Conservation (phyloP, 805 yeast genomes). For the Metschnikowia colocasiae region DNA sequence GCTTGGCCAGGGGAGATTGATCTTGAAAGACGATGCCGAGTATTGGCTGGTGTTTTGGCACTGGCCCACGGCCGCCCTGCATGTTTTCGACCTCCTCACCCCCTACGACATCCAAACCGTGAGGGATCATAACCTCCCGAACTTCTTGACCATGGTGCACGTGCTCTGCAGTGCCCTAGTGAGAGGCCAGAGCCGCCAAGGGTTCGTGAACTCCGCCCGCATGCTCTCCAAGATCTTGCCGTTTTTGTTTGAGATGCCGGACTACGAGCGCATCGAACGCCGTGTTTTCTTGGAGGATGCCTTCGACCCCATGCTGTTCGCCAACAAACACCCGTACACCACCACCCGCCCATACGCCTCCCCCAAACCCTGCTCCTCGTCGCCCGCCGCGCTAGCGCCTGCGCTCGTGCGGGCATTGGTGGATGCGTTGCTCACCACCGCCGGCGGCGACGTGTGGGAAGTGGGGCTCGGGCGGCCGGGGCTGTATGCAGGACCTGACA, state of each 20-base stretch:
- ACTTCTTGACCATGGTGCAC: conserved; percentile 53
- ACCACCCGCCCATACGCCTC: not conserved
- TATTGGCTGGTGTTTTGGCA: conserved; percentile 34
- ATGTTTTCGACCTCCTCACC: conserved; percentile 55
- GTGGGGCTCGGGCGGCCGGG: conserved; percentile 63
- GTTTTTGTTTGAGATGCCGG: conserved; percentile 53
- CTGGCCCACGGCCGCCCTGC: conserved; percentile 48
- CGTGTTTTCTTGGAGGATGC: conserved; percentile 30
- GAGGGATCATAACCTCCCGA: conserved; percentile 53
- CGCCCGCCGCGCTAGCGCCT: not conserved
- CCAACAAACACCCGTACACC: not conserved
- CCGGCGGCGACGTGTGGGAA: conserved; percentile 57
- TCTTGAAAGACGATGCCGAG: conserved; percentile 21
- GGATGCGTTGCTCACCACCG: conserved; percentile 43
- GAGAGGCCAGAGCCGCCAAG: conserved; percentile 16
- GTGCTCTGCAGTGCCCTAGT: conserved; percentile 20
- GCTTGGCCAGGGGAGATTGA: conserved; percentile 46
- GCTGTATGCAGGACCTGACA: conserved; percentile 24
- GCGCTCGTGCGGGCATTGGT: conserved; percentile 23
- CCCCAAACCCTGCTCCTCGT: not conserved
- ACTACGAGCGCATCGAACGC: conserved; percentile 25
- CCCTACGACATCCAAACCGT: conserved; percentile 56
- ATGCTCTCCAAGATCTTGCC: conserved; percentile 66
- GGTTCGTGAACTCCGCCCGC: conserved; percentile 57
- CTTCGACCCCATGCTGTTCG: conserved; percentile 38